Conservation (phyloP, 169 alveolate species). For the Eimeria nieschulzi region DNA sequence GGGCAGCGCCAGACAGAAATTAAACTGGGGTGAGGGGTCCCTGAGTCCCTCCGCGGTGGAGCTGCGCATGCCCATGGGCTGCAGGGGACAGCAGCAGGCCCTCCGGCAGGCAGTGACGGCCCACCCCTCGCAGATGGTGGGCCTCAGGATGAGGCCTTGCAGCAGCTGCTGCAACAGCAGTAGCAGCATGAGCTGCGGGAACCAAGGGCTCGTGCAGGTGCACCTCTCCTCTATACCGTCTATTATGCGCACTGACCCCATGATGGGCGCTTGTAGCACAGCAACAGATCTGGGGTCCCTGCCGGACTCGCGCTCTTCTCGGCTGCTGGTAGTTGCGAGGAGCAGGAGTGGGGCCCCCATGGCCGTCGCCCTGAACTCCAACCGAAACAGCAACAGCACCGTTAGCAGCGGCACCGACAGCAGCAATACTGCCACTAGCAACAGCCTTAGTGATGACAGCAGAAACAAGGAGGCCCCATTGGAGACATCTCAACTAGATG, state of each 20-base stretch:
- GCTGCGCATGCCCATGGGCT: background rate
- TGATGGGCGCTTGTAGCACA: background rate
- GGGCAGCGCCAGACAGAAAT: no score
- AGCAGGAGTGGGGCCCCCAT: background rate
- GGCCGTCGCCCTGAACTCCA: conserved; percentile 21
- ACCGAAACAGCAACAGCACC: conserved; percentile 16
- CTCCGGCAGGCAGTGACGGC: background rate
- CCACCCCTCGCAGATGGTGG: background rate
- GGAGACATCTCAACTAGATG: background rate
- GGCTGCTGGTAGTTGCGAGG: conserved; percentile 15
- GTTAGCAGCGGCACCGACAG: conserved; percentile 5
- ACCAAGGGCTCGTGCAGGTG: conserved; percentile 25
- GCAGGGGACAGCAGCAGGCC: conserved; percentile 35
- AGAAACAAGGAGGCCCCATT: background rate
- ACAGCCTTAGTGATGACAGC: conserved; percentile 11
- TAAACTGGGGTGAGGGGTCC: no score
- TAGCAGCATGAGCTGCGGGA: conserved; percentile 13
- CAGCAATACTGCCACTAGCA: conserved; percentile 3
- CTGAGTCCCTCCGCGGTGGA: background rate
- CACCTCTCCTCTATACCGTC: conserved; percentile 22
- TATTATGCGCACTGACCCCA: background rate
- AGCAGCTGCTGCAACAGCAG: conserved; percentile 20
- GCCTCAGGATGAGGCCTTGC: background rate
- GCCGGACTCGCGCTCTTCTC: background rate
- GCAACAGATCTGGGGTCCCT: conserved; percentile 14